Base-by-base conservation (phyloP, 768 basidiomycete genomes). In the Suillus ampliporus region DNA sequence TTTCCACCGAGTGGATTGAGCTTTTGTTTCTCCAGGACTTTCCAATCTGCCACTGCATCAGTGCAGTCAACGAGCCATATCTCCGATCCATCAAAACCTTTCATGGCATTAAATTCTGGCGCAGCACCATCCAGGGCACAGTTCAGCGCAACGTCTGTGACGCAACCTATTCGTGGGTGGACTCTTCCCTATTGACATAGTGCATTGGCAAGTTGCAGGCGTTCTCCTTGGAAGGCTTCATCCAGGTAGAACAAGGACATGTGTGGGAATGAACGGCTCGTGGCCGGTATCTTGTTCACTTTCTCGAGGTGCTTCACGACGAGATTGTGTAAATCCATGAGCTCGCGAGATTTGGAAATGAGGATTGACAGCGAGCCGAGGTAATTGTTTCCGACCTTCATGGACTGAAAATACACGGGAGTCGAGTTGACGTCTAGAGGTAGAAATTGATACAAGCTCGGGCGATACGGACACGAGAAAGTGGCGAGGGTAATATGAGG, bases 171-270 rank as follows among this genome's bases (percentile, higher is more conserved):
- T 26, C 5, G 9, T 40, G 40, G 38, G 26, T 19, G 17, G 10
- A 56, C 38, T 40, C 54, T 56, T 26, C 38, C 54, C 23, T 37
- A 40, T 5, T 17, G 26, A 26, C 17, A 10, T 19, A 56, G 5
- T 28, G 26, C 23, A 10, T 56, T 35, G 17, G 5, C 4, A 1
- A 56, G 54, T 7, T 26, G 38, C 17, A 4, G 6, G 6, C 54
- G 54, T 40, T 56, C 54, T 40, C 54, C 37, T 17, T 26, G 26
- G 38, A 19, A 11, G 1, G 37, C 19, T 40, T 56, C 54, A 26
- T 56, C 54, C 26, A 40, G 23, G 54, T 56, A 56, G 54, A 40
- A 56, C 38, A 56, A 56, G 3, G 54, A 13, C 38, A 56, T 19
- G 17, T 13, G 54, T 3, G 54, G 54, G 26, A 54, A 38, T 26